Evolutionary conservation across 495 filamentous ascomycete genomes (phyloP).

Genomic region (Aspergillus egyptiacus): DNA sequence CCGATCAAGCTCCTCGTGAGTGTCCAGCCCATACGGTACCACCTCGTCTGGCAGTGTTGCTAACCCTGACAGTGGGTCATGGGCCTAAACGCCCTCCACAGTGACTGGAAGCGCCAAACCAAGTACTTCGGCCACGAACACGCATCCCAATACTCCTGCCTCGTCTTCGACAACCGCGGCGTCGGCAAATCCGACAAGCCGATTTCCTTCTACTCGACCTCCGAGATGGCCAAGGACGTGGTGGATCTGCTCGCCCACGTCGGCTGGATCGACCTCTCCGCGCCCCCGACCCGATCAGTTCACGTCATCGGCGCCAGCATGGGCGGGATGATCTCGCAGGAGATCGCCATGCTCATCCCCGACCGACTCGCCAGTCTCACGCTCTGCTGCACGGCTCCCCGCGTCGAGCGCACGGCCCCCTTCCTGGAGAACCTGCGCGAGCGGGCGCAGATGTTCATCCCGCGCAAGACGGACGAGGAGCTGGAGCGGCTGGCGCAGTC

Average conservation of each 20-base stretch:
- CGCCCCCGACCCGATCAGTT: constrained; percentile 51
- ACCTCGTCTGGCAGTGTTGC: too few relatives aligned
- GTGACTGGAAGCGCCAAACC: constrained; percentile 71
- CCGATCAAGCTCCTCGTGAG: constrained; percentile 64
- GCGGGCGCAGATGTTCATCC: constrained; percentile 57
- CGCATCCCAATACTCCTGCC: constrained; percentile 56
- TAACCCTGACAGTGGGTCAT: constrained; percentile 24
- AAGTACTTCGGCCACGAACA: constrained; percentile 65
- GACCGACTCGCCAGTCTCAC: constrained; percentile 56
- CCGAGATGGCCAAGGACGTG: constrained; percentile 55
- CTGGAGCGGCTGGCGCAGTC: constrained; percentile 48
- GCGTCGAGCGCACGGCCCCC: constrained; percentile 56
- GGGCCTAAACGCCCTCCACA: constrained; percentile 26
- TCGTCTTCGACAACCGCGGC: constrained; percentile 68
- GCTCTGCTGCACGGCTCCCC: constrained; percentile 63
- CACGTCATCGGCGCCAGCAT: constrained; percentile 71
- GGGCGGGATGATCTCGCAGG: constrained; percentile 87
- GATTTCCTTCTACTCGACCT: constrained; percentile 31
- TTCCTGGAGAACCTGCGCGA: constrained; percentile 61
- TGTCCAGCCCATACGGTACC: constrained; percentile 15
- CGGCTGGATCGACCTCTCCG: constrained; percentile 52
- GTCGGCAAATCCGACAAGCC: constrained; percentile 76
- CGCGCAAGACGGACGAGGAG: constrained; percentile 56
- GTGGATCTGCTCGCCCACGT: constrained; percentile 59
- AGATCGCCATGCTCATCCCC: constrained; percentile 60